Evolutionary conservation across 2,329 filamentous ascomycete genomes (phyloP).

Genomic region (Atkinsonella texensis): DNA sequence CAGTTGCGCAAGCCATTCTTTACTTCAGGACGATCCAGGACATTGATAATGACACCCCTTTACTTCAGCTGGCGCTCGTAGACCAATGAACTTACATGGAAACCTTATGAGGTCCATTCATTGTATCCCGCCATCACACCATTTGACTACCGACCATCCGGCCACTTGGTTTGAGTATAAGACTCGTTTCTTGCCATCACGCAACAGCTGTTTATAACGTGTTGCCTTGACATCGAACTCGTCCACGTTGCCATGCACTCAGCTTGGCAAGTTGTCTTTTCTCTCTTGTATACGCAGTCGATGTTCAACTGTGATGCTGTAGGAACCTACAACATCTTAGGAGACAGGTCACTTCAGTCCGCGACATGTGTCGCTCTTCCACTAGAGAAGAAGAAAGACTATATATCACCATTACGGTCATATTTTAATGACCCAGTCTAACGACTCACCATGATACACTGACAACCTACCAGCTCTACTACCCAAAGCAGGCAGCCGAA

Average conservation of each 20-base stretch:
- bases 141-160: conserved; percentile 1
- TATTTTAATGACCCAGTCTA: too few relatives aligned
- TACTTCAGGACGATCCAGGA: not conserved
- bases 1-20: not conserved
- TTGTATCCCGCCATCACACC: not conserved
- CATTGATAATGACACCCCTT: conserved; percentile 5
- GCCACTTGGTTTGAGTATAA: conserved; percentile 2
- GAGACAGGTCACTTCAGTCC: too few relatives aligned
- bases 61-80: not conserved
- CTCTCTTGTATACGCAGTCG: too few relatives aligned
- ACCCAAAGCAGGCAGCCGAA: too few relatives aligned
- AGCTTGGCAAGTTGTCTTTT: not conserved
- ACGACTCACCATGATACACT: too few relatives aligned
- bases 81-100: conserved; percentile 5
- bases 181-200: not conserved
- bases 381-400: too few relatives aligned
- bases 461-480: too few relatives aligned
- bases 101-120: not conserved
- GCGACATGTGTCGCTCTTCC: too few relatives aligned
- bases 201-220: not conserved
- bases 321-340: too few relatives aligned
- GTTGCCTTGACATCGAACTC: too few relatives aligned
- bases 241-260: not conserved
- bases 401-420: too few relatives aligned
- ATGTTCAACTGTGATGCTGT: too few relatives aligned